A percentile compares a stretch with the other conserved stretches of the same genome.
Conservation (phyloP, 2,329 filamentous ascomycete species). For the Hypoxylon sp. region DNA sequence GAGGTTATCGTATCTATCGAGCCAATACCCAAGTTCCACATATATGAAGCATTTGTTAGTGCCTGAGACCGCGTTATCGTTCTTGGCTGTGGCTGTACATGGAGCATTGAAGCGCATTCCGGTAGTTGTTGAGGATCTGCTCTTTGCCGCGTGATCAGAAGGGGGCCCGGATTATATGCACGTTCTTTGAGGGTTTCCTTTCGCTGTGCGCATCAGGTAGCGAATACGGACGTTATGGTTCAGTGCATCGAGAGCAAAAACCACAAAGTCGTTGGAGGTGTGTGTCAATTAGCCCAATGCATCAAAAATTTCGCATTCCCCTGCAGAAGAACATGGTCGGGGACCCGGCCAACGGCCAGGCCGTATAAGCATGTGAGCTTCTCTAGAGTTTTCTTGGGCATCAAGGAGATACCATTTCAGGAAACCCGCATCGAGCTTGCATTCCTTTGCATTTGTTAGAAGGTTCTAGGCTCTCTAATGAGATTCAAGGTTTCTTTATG, state of each 20-base stretch:
- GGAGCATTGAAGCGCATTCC: slow-evolving; percentile 9
- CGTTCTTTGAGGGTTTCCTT: slow-evolving; percentile 18
- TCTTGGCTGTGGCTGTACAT: slow-evolving; percentile 24
- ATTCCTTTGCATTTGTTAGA: slow-evolving; percentile 31
- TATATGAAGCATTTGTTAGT: slow-evolving; percentile 28
- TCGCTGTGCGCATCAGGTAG: slow-evolving; percentile 18
- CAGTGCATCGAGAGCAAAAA: slow-evolving; percentile 10
- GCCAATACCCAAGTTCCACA: slow-evolving; percentile 41
- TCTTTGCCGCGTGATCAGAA: slow-evolving; percentile 37
- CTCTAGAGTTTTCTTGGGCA: slow-evolving; percentile 30
- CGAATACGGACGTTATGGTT: slow-evolving; percentile 21
- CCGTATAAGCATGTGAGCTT: slow-evolving; percentile 35
- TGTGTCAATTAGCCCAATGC: slow-evolving; percentile 29
- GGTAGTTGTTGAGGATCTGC: slow-evolving; percentile 39
- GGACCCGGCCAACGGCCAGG: slow-evolving; percentile 23
- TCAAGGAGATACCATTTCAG: slow-evolving; percentile 35
- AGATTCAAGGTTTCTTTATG: slow-evolving; percentile 5
- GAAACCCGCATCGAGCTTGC: slow-evolving; percentile 35
- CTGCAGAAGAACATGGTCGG: slow-evolving; percentile 28
- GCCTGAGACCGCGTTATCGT: slow-evolving; percentile 27
- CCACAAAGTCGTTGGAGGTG: slow-evolving; percentile 15
- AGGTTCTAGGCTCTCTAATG: slow-evolving; percentile 37
- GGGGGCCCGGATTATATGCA: slow-evolving; percentile 16
- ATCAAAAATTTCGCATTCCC: slow-evolving; percentile 30
- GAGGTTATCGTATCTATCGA: slow-evolving; percentile 26